These are phyloP conservation scores for Euphorbia schlechtendalii DNA, from an alignment of 441 rosid species.

Conservation along the genomic window DNA sequence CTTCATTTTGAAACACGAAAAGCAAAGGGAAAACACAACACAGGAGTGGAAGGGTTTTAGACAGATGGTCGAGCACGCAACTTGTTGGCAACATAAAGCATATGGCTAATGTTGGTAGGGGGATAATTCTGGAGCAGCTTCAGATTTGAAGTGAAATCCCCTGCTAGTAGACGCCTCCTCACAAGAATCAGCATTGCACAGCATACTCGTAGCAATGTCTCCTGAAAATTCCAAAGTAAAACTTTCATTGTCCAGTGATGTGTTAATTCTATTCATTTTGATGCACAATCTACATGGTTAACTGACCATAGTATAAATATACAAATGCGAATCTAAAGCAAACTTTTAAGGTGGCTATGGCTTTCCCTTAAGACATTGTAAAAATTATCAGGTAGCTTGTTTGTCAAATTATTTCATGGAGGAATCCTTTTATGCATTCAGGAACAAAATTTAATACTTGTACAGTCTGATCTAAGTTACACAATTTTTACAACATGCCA, in stretches of 20 bases:
- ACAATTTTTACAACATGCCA: too few relatives aligned
- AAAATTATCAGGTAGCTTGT: neutral
- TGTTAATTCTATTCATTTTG: neutral
- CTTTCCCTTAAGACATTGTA: neutral
- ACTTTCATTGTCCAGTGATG: neutral
- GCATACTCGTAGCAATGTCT: constrained; percentile 78
- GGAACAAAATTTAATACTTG: too few relatives aligned
- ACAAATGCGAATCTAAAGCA: neutral
- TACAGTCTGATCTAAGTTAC: too few relatives aligned
- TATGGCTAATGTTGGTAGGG: constrained; percentile 84
- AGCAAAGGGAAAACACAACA: constrained; percentile 8
- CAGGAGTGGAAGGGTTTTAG: constrained; percentile 19
- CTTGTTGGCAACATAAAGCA: constrained; percentile 88
- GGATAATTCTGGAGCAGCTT: constrained; percentile 87
- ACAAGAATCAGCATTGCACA: constrained; percentile 90
- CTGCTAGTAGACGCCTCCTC: constrained; percentile 81
- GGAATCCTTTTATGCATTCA: too few relatives aligned
- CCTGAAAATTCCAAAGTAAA: constrained; percentile 44
- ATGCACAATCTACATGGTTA: too few relatives aligned
- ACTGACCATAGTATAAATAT: neutral
- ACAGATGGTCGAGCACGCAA: constrained; percentile 45
- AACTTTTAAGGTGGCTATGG: neutral
- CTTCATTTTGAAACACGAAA: constrained; percentile 8
- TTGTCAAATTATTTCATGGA: too few relatives aligned
- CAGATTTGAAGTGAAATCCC: constrained; percentile 94